A percentile compares a stretch with the other conserved stretches of the same genome.
Conservation (phyloP, 805 yeast species). For the Wickerhamiella nectarea region DNA sequence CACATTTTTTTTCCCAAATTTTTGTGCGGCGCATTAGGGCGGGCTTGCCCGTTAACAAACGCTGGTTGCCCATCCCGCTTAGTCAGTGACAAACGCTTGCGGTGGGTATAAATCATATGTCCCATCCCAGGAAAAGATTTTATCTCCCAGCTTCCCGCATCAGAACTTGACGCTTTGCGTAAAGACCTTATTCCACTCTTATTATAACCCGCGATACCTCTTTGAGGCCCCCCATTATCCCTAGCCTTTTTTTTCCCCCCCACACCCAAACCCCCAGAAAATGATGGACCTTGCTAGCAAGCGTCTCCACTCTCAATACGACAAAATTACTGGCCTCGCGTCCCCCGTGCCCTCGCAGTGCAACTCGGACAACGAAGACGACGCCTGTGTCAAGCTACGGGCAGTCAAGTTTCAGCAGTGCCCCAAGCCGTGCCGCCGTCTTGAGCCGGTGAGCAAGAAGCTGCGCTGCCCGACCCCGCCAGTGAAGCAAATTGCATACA, state of each 20-base stretch:
- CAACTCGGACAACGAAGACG: slow-evolving; percentile 6
- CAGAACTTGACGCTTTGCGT: not conserved
- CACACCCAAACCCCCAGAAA: not conserved
- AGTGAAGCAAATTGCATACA: not conserved
- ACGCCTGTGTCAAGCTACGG: not conserved
- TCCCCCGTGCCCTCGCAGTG: slow-evolving; percentile 4
- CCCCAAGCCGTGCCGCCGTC: slow-evolving; percentile 5
- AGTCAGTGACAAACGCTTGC: not conserved
- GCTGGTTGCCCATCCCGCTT: not conserved
- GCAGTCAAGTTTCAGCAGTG: slow-evolving; percentile 7
- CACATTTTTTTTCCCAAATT: no score
- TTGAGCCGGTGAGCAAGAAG: slow-evolving; percentile 3
- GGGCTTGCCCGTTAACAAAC: not conserved
- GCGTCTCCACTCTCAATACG: not conserved
- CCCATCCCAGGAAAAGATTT: not conserved
- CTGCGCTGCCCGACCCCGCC: slow-evolving; percentile 9
- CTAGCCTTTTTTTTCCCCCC: not conserved
- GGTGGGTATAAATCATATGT: not conserved
- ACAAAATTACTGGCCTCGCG: not conserved
- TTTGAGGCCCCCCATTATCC: not conserved
- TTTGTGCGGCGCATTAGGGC: no score
- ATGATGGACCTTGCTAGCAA: not conserved
- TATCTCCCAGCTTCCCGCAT: not conserved
- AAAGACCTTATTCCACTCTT: not conserved
- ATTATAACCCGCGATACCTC: not conserved